A percentile compares a stretch with the other conserved stretches of the same genome.
These are phyloP conservation scores for Cytospora piceicola DNA, from an alignment of 2,329 filamentous ascomycete genomes.

Conservation along the genomic window DNA sequence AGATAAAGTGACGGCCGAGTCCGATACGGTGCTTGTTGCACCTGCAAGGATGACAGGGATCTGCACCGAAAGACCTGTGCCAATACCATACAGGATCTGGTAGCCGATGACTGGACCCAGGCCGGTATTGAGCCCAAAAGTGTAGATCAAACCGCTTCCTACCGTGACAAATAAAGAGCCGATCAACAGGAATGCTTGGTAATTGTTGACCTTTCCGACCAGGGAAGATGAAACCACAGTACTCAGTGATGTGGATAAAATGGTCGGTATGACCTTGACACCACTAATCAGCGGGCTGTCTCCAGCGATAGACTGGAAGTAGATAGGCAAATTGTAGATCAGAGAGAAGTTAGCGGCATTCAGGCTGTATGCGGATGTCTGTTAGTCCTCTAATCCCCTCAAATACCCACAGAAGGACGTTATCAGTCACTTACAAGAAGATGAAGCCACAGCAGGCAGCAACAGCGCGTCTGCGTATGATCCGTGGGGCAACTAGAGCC, in stretches of 20 bases:
- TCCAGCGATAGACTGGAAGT: not conserved
- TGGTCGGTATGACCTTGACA: not conserved
- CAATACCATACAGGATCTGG: conserved; percentile 3
- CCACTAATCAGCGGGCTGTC: not conserved
- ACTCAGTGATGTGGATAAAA: not conserved
- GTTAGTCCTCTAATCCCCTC: too few relatives aligned
- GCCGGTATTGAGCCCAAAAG: not conserved
- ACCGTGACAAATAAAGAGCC: not conserved
- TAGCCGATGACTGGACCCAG: conserved; percentile 1
- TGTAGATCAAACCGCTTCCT: not conserved
- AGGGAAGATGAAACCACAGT: not conserved
- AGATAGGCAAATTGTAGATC: too few relatives aligned
- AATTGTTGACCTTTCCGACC: not conserved
- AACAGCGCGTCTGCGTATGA: too few relatives aligned
- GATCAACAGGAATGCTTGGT: not conserved
- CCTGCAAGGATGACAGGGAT: conserved; percentile 6
- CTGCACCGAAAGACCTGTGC: not conserved
- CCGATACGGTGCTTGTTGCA: not conserved
- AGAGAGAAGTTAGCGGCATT: too few relatives aligned
- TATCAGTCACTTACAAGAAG: too few relatives aligned
- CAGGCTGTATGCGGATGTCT: too few relatives aligned
- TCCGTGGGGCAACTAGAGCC: too few relatives aligned
- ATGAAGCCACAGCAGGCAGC: too few relatives aligned
- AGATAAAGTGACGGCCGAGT: too few relatives aligned
- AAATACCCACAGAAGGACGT: too few relatives aligned